Conservation (phyloP, 1,139 yeast genomes). For the Spencermartinsiella ligniputridi region DNA sequence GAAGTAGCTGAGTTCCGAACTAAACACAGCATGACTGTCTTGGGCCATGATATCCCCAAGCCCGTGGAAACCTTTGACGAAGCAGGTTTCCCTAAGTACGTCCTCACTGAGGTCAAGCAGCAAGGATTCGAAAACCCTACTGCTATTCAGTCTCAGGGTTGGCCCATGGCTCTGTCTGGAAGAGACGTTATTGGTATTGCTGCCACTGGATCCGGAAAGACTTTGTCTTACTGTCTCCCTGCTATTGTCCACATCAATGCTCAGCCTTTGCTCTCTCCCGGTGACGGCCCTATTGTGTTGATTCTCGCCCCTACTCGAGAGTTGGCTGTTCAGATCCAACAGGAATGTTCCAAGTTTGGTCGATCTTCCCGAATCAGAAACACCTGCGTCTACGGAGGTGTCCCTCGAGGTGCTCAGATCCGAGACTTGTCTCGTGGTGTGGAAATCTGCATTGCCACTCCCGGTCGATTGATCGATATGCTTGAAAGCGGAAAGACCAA, state of each 20-base stretch:
- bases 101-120: conserved; percentile 78
- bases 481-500: conserved; percentile 92
- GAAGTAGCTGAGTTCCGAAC: conserved; percentile 76
- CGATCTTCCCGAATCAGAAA: conserved; percentile 87
- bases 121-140: conserved; percentile 95
- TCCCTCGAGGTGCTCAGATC: conserved; percentile 95
- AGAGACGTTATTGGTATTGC: conserved; percentile 99
- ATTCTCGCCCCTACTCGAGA: conserved; percentile 99
- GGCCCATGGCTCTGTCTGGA: conserved; percentile 99
- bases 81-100: conserved; percentile 96
- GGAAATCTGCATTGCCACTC: conserved; percentile 92
- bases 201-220: conserved; percentile 98
- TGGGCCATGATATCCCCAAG: conserved; percentile 85
- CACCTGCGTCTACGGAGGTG: conserved; percentile 99
- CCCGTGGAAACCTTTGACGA: conserved; percentile 92
- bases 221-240: conserved; percentile 93
- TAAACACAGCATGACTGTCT: conserved; percentile 77
- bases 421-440: conserved; percentile 94
- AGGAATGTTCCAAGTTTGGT: conserved; percentile 94
- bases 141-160: conserved; percentile 97
- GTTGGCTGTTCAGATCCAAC: conserved; percentile 95
- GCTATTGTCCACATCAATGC: conserved; percentile 97
- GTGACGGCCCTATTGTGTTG: conserved; percentile 96
- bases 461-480: conserved; percentile 98
- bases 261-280: conserved; percentile 85